Base-by-base conservation (phyloP, 2,329 filamentous ascomycete species). In the Incumbomyces lentus region DNA sequence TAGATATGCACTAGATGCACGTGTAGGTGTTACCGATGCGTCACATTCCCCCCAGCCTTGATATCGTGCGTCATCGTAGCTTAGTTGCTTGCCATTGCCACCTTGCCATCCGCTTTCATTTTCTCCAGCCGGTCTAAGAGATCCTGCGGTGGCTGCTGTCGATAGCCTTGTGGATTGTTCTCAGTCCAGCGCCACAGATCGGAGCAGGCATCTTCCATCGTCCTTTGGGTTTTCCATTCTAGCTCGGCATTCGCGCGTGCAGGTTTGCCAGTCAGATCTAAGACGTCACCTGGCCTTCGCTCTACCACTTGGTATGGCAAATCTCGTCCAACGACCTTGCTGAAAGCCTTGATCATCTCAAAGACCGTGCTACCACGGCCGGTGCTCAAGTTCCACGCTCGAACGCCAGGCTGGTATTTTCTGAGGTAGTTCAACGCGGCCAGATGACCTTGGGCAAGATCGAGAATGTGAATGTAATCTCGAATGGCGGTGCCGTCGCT, bases 401-500 rank as follows among this genome's bases (percentile, higher is more conserved):
- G 84, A 56, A 95, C 85, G 47, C 92, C 92, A 14, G 92, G 90
- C 59, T 87, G 78, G 57, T 90, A 72, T 55, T 84, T 76, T 58
- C 84, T 84, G 42, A 95, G 82, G 70, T 93, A 86, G 70, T 92
- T 88, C 57, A 98, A 82, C 17, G 93, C 92, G 49, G 86, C 78
- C 49, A 95, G 72, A 66, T 95, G 89, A 51, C 89, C 89, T 52
- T 78, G 78, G 38, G 89, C 86, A 18, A 95, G 80, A 62, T 95
- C 89, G 53, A 94, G 76, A 49, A 95, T 86, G 73, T 95, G 89
- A 67, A 98, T 95, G 75, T 98, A 98, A 71, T 98, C 92, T 58
- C 92, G 84, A 64, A 95, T 95, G 52, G 87, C 86, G 44, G 89
- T 95, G 54, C 89, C 89, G 64, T 95, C 89, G 58, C 81, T 83